Percentiles rank a stretch among this genome's conserved stretches.
Evolutionary conservation across 1,284 basidiomycete genomes (phyloP).

Genomic region (Papiliotrema flavescens): DNA sequence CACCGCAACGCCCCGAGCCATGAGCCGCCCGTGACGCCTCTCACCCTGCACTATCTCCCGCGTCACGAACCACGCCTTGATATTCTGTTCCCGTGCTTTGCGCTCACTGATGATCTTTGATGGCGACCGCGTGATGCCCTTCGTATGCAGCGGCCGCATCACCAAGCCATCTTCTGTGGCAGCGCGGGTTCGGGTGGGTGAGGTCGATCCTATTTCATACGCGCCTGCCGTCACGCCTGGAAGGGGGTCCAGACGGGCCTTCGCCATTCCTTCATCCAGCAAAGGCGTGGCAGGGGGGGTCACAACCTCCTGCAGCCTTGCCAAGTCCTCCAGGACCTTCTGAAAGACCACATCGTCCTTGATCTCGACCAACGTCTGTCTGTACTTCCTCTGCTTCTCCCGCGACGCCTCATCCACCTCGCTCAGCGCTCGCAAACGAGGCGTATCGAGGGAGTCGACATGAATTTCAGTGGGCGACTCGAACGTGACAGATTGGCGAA

Average conservation of each 20-base stretch:
- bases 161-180: background rate
- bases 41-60: constrained; percentile 35
- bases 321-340: constrained; percentile 19
- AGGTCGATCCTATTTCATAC: constrained; percentile 1
- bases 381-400: constrained; percentile 12
- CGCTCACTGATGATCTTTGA: background rate
- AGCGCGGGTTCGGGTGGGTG: background rate
- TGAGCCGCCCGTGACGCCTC: constrained; percentile 21
- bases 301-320: constrained; percentile 15
- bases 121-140: background rate
- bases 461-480: background rate
- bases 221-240: no score
- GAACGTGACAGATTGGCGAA: background rate
- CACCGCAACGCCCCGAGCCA: constrained; percentile 28
- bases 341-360: constrained; percentile 30
- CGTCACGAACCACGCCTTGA: constrained; percentile 34
- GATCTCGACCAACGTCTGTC: constrained; percentile 29
- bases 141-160: background rate
- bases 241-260: no score
- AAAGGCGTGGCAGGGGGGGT: background rate
- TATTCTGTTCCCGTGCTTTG: constrained; percentile 1
- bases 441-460: background rate
- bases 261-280: no score
- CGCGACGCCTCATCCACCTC: no score
- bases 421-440: no score